Evolutionary conservation across 2,329 filamentous ascomycete genomes (phyloP).

Genomic region (Monosporascus sp.): DNA sequence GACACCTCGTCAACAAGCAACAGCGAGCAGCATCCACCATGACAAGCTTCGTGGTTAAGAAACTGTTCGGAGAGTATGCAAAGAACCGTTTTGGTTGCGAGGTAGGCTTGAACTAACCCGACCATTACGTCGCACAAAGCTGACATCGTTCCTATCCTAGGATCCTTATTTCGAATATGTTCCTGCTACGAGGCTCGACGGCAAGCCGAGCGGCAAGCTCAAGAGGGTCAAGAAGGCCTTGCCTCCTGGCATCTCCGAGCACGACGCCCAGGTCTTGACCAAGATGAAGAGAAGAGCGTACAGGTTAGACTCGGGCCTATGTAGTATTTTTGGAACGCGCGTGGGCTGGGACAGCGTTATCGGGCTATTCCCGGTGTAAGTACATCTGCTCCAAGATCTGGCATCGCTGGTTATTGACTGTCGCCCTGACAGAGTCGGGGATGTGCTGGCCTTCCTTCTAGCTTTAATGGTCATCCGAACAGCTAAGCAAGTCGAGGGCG

Average conservation of each 20-base stretch:
- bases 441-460: slow-evolving; percentile 67
- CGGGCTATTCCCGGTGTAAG: slow-evolving; percentile 75
- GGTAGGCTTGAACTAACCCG: slow-evolving; percentile 15
- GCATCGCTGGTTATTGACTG: slow-evolving; percentile 18
- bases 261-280: slow-evolving; percentile 78
- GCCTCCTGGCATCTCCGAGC: slow-evolving; percentile 73
- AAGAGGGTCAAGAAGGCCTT: slow-evolving; percentile 84
- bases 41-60: not conserved
- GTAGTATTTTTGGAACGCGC: slow-evolving; percentile 72
- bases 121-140: slow-evolving; percentile 29
- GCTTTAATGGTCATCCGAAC: slow-evolving; percentile 70
- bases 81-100: slow-evolving; percentile 2
- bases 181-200: slow-evolving; percentile 63
- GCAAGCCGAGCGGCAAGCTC: slow-evolving; percentile 61
- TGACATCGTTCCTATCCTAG: slow-evolving; percentile 38
- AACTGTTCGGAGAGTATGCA: not conserved
- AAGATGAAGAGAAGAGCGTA: slow-evolving; percentile 84
- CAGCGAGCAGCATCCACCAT: not conserved
- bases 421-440: slow-evolving; percentile 55
- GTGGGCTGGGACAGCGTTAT: slow-evolving; percentile 90
- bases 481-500: slow-evolving; percentile 70
- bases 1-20: not conserved
- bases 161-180: slow-evolving; percentile 88
- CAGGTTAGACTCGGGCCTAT: slow-evolving; percentile 76
- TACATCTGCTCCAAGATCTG: slow-evolving; percentile 17